Evolutionary conservation across 176 grass and related monocot genomes (phyloP), one percentile per base, ranked within the genome.

Genomic region (Urochloa ruziziensis): DNA sequence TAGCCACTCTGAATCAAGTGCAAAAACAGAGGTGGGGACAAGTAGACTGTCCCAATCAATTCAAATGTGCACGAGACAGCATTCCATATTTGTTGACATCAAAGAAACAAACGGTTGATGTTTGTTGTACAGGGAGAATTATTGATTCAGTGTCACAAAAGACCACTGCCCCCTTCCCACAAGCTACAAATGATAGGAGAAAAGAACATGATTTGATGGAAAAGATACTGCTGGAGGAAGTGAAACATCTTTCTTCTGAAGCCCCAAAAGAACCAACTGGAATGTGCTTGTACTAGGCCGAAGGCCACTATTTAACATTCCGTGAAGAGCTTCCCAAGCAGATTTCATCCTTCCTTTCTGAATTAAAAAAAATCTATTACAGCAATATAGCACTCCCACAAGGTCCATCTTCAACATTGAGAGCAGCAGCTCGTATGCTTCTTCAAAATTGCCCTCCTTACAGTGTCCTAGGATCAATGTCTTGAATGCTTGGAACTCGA

Each of bases 391-490:
- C 77, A 87, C 28, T 91, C 90, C 90, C 42, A 86, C 79, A 39
- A 93, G 81, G 80, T 94, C 95, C 78, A 88, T 86, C 75, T 94
- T 93, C 70, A 89, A 49, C 90, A 97, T 94, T 29, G 92, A 94
- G 34, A 94, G 72, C 52, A 97, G 79, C 25, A 97, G 30, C 37
- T 93, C 51, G 39, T 93, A 92, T 28, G 84, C 95, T 91, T 92
- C 63, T 84, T 80, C 73, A 23, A 88, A 90, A 78, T 81, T 78
- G 29, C 84, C 84, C 15, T 94, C 95, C 67, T 73, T 91, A 72
- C 95, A 97, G 61, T 97, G 92, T 62, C 95, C 92, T 37, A 92
- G 81, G 66, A 97, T 93, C 77, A 97, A 54, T 43, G 84, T 94
- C 82, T 94, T 94, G 78, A 97, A 94, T 70, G 95, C 90, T 54